Conservation (phyloP, 192 early-diverging fungal species). For the Podila epicladia region DNA sequence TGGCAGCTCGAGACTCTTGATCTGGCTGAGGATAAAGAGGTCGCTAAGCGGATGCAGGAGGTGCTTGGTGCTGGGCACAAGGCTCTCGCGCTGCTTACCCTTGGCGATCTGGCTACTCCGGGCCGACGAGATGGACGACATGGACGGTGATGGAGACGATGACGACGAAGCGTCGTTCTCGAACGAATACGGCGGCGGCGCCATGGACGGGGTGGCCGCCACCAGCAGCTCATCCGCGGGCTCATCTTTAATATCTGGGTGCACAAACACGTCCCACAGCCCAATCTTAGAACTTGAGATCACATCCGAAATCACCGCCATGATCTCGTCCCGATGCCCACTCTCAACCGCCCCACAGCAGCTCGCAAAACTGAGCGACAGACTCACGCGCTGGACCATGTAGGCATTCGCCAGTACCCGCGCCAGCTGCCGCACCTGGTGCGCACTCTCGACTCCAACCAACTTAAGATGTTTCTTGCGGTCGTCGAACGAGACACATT, state of each 20-base stretch:
- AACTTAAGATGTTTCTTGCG: slow-evolving; percentile 17
- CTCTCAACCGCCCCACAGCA: background rate
- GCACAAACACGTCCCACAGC: slow-evolving; percentile 10
- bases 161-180: background rate
- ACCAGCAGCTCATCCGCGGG: background rate
- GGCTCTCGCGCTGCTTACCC: too few relatives aligned
- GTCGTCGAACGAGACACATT: slow-evolving; percentile 15
- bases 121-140: background rate
- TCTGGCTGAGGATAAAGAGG: slow-evolving; percentile 10
- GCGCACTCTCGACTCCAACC: background rate
- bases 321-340: background rate
- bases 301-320: slow-evolving; percentile 9
- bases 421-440: background rate
- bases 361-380: slow-evolving; percentile 1
- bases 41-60: slow-evolving; percentile 1
- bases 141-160: background rate
- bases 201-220: background rate
- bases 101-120: too few relatives aligned
- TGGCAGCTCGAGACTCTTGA: slow-evolving; percentile 15
- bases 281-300: slow-evolving; percentile 3
- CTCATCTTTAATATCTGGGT: background rate
- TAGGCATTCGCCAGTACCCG: background rate
- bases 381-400: slow-evolving; percentile 16
- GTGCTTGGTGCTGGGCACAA: background rate
- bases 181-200: slow-evolving; percentile 10